These are phyloP conservation scores for Fusarium pseudocircinatum DNA, from an alignment of 2,329 filamentous ascomycete species.

Conservation along the genomic window DNA sequence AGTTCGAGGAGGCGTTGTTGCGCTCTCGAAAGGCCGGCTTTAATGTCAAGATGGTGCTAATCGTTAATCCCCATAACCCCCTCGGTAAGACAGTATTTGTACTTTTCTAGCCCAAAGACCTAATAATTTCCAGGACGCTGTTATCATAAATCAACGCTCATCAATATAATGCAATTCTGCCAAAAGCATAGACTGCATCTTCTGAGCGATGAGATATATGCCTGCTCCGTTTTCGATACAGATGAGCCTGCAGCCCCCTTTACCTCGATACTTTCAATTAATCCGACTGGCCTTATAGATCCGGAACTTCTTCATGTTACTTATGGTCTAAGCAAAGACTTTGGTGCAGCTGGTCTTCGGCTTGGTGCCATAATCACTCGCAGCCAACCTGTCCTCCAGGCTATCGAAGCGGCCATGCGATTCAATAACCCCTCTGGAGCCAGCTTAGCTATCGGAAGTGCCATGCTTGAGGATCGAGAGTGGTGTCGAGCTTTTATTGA, in stretches of 20 bases:
- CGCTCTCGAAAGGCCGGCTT: conserved; percentile 49
- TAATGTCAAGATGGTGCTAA: conserved; percentile 57
- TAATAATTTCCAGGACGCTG: conserved; percentile 48
- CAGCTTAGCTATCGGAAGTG: conserved; percentile 53
- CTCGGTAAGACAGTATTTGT: conserved; percentile 48
- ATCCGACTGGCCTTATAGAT: conserved; percentile 56
- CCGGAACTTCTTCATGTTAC: conserved; percentile 60
- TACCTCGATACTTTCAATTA: conserved; percentile 60
- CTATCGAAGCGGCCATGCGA: conserved; percentile 52
- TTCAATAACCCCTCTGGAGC: conserved; percentile 60
- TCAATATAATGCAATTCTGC: conserved; percentile 60
- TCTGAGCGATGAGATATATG: conserved; percentile 69
- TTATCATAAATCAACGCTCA: conserved; percentile 55
- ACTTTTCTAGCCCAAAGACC: neutral
- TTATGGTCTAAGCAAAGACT: conserved; percentile 59
- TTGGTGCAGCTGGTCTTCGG: conserved; percentile 62
- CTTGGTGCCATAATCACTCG: conserved; percentile 58
- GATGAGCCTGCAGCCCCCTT: conserved; percentile 51
- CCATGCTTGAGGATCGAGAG: conserved; percentile 56
- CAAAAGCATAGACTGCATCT: conserved; percentile 61
- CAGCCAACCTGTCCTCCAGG: conserved; percentile 45
- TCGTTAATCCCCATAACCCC: conserved; percentile 65
- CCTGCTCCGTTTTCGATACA: conserved; percentile 58
- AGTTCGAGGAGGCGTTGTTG: conserved; percentile 56
- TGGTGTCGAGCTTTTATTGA: conserved; percentile 58